Conservation (phyloP, 78 protist genomes). For the Blattamonas nauphoetae region DNA sequence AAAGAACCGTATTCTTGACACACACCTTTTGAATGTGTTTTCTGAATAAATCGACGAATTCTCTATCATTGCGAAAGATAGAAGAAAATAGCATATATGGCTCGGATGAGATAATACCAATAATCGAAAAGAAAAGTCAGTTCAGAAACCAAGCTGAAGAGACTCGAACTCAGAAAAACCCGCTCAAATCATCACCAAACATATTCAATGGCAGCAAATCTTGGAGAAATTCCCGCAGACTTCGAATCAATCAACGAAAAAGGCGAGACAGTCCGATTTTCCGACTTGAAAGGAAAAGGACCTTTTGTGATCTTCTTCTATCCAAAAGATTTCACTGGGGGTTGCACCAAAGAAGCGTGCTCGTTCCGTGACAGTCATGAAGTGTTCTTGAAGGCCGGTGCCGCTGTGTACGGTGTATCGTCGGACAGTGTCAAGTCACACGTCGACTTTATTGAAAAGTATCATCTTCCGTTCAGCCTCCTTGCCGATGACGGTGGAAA, state of each 20-base stretch:
- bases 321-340: background rate
- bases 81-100: too few relatives aligned
- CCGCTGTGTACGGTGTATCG: background rate
- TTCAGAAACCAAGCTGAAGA: too few relatives aligned
- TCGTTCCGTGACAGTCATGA: too few relatives aligned
- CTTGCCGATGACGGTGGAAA: background rate
- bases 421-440: background rate
- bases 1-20: too few relatives aligned
- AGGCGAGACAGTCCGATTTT: background rate
- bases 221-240: background rate
- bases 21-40: too few relatives aligned
- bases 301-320: background rate
- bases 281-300: background rate
- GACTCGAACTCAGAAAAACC: too few relatives aligned
- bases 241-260: background rate
- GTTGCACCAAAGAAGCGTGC: background rate
- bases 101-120: too few relatives aligned
- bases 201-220: background rate
- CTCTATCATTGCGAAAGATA: too few relatives aligned
- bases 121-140: too few relatives aligned
- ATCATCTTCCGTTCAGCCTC: background rate
- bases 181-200: too few relatives aligned
- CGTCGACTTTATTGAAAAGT: background rate
- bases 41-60: too few relatives aligned
- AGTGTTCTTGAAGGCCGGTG: too few relatives aligned